phyloP scores from a whole-genome alignment of 305 asterid genomes.

The Fraxinus xanthoxyloides region DNA sequence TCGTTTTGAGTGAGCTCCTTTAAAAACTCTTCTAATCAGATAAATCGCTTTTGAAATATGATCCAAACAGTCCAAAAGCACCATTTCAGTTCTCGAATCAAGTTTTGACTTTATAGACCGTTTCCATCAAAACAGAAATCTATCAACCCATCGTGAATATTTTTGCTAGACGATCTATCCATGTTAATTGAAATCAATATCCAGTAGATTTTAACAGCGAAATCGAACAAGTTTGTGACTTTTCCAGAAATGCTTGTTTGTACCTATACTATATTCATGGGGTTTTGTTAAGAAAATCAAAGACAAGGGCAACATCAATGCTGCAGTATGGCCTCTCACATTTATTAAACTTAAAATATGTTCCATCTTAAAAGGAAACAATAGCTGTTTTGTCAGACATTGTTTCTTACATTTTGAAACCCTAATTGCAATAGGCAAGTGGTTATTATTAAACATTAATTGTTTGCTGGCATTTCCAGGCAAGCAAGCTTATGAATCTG shows the following conservation, averaged over 20 bases:
- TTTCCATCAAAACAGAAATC: too few species aligned
- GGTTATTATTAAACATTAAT: neutral
- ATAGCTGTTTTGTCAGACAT: neutral
- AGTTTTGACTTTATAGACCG: too few species aligned
- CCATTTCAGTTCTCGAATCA: too few species aligned
- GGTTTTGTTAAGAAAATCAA: constrained; percentile 1
- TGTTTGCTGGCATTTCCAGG: constrained; percentile 23
- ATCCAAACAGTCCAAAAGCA: too few species aligned
- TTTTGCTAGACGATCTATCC: neutral
- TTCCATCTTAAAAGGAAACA: constrained; percentile 19
- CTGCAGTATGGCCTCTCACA: too few species aligned
- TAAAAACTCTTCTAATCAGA: too few species aligned
- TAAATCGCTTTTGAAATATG: too few species aligned
- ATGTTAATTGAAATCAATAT: neutral
- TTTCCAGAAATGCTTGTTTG: neutral
- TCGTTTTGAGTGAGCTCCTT: too few species aligned
- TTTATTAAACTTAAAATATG: too few species aligned
- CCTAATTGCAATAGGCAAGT: neutral
- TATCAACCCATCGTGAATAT: too few species aligned
- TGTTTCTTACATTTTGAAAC: constrained; percentile 19
- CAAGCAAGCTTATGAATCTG: neutral
- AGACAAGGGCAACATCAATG: neutral
- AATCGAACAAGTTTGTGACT: neutral
- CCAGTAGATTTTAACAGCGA: too few species aligned
- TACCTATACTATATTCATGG: constrained; percentile 20